A percentile compares a stretch with the other conserved stretches of the same genome.
These are phyloP conservation scores for Betula pendula DNA, from an alignment of 306 rosid species.

Conservation along the genomic window DNA sequence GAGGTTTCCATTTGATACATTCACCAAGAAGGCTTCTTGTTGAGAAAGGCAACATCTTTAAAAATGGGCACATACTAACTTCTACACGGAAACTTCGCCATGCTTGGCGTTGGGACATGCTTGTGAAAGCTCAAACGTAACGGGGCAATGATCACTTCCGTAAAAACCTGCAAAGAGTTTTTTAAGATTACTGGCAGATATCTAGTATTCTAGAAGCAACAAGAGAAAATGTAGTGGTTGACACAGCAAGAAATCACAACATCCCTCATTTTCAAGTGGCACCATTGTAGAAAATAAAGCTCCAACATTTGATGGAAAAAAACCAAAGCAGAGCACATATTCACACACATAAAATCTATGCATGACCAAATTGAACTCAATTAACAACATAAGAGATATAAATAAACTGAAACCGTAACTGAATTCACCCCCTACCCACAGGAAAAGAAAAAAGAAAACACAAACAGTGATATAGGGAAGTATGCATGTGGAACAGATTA, in stretches of 20 bases:
- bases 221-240: neutral
- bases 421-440: neutral
- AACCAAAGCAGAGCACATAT: neutral
- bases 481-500: neutral
- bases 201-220: neutral
- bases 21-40: neutral
- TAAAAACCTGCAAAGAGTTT: slow-evolving; percentile 62
- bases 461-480: neutral
- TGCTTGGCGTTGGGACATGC: slow-evolving; percentile 33
- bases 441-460: neutral
- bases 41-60: neutral
- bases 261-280: neutral
- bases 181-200: slow-evolving; percentile 27
- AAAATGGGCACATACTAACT: slow-evolving; percentile 1
- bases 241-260: neutral
- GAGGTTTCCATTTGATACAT: neutral
- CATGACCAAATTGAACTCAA: neutral
- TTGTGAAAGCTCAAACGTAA: slow-evolving; percentile 72
- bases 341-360: neutral
- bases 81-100: slow-evolving; percentile 34
- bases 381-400: neutral
- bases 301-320: neutral
- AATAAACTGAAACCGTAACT: neutral
- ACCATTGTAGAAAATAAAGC: neutral
- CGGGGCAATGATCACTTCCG: slow-evolving; percentile 98